Conservation (phyloP, 75 land plant genomes). For the Selaginella tamariscina region DNA sequence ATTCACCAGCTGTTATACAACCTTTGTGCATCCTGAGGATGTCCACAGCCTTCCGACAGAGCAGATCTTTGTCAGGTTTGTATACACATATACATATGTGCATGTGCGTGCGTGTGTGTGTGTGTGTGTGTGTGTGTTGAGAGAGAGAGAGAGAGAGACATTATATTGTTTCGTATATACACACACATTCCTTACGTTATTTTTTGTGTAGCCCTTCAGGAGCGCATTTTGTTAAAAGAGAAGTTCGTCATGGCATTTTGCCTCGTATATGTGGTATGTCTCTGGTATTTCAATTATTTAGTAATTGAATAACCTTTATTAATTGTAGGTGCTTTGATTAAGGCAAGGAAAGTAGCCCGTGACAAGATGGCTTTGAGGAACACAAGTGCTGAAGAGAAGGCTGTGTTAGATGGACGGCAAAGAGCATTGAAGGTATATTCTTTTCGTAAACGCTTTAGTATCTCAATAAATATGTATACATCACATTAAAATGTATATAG, state of each 20-base stretch:
- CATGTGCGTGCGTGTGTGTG: too few relatives aligned
- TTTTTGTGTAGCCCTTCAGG: constrained; percentile 24
- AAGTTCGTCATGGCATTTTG: constrained; percentile 23
- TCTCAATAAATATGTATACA: too few relatives aligned
- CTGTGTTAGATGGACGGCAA: constrained; percentile 33
- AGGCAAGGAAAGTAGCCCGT: constrained; percentile 25
- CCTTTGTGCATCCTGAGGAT: constrained; percentile 30
- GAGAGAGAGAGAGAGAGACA: too few relatives aligned
- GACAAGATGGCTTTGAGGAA: constrained; percentile 15
- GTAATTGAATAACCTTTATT: not conserved
- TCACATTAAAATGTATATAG: too few relatives aligned
- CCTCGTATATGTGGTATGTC: constrained; percentile 31
- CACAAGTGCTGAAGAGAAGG: constrained; percentile 16
- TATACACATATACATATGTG: too few relatives aligned
- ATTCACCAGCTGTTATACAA: constrained; percentile 28
- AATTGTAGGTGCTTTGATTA: constrained; percentile 26
- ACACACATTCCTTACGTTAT: not conserved
- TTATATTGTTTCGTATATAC: too few relatives aligned
- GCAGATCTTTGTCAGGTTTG: constrained; percentile 19
- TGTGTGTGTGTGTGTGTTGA: too few relatives aligned
- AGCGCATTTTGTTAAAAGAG: constrained; percentile 24
- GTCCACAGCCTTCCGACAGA: constrained; percentile 12
- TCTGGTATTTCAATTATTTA: not conserved
- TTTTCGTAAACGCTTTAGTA: too few relatives aligned
- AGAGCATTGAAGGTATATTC: constrained; percentile 26